A percentile compares a stretch with the other conserved stretches of the same genome.
These are phyloP conservation scores for Asterophora lycoperdoides DNA, from an alignment of 768 basidiomycete genomes.

Conservation along the genomic window DNA sequence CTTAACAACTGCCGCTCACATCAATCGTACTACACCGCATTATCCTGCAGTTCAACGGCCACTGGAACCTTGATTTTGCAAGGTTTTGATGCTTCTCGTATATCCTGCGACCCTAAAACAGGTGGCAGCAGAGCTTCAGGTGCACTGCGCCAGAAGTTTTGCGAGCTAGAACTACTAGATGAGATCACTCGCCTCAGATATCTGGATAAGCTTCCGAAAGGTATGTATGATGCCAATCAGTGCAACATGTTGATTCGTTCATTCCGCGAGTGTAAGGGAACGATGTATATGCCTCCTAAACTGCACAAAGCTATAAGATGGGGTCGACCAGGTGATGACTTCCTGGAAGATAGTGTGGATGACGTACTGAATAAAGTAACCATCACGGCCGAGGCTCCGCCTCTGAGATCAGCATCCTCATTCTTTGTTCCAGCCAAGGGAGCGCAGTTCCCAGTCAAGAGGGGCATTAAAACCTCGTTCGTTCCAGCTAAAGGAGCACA, in stretches of 20 bases:
- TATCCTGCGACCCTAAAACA: conserved; percentile 4
- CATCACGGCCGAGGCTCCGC: too few species aligned
- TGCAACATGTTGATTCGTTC: conserved; percentile 12
- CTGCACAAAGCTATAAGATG: conserved; percentile 7
- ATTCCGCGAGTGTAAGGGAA: conserved; percentile 7
- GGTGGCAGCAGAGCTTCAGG: conserved; percentile 25
- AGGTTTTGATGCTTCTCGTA: too few species aligned
- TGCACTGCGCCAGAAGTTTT: conserved; percentile 27
- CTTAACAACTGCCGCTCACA: conserved; percentile 27
- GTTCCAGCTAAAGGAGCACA: not conserved
- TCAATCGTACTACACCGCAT: conserved; percentile 26
- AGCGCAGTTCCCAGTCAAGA: not conserved
- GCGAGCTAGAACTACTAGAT: conserved; percentile 33
- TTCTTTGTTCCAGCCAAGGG: too few species aligned
- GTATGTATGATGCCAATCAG: conserved; percentile 6
- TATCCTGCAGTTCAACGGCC: too few species aligned
- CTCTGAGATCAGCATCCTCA: too few species aligned
- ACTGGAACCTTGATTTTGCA: conserved; percentile 28
- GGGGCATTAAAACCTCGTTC: not conserved
- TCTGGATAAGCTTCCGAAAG: too few species aligned
- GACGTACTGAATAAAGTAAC: too few species aligned
- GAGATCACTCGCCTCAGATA: conserved; percentile 27
- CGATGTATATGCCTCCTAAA: conserved; percentile 9
- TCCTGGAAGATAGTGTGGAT: too few species aligned
- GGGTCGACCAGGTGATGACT: conserved; percentile 11